These are phyloP conservation scores for Pseudogymnoascus sp. DNA, from an alignment of 2,329 filamentous ascomycete genomes.

Conservation along the genomic window DNA sequence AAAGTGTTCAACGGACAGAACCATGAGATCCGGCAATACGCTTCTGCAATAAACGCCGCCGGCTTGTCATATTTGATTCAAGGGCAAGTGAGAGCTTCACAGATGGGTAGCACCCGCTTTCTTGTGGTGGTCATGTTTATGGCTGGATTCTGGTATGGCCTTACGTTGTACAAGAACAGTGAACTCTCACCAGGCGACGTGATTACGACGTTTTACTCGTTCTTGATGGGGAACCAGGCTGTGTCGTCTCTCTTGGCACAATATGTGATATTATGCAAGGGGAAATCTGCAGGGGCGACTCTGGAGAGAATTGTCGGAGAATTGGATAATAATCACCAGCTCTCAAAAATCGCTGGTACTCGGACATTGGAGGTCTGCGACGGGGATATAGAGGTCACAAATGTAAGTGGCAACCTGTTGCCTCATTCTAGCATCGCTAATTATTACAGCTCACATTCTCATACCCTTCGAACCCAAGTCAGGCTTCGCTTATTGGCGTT, in stretches of 20 bases:
- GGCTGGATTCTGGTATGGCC: slow-evolving; percentile 83
- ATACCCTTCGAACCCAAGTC: slow-evolving; percentile 64
- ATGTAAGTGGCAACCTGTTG: slow-evolving; percentile 42
- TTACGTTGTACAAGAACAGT: slow-evolving; percentile 54
- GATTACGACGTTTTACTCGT: slow-evolving; percentile 79
- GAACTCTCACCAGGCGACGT: slow-evolving; percentile 55
- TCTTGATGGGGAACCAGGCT: slow-evolving; percentile 67
- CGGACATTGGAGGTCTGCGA: slow-evolving; percentile 39
- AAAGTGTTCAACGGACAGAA: slow-evolving; percentile 76
- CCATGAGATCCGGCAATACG: slow-evolving; percentile 62
- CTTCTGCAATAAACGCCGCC: slow-evolving; percentile 47
- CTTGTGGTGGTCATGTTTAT: slow-evolving; percentile 75
- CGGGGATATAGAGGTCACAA: slow-evolving; percentile 62
- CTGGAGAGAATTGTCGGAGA: slow-evolving; percentile 43
- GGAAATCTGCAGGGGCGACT: slow-evolving; percentile 62
- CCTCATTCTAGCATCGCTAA: background rate
- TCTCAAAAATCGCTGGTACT: slow-evolving; percentile 27
- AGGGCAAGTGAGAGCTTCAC: slow-evolving; percentile 59
- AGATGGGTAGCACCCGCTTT: slow-evolving; percentile 66
- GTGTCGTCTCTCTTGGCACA: slow-evolving; percentile 69
- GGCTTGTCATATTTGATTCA: slow-evolving; percentile 59
- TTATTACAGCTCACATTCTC: slow-evolving; percentile 63
- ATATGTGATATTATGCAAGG: slow-evolving; percentile 70
- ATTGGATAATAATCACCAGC: slow-evolving; percentile 21
- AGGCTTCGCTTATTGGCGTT: slow-evolving; percentile 51